Percentiles rank a stretch among this genome's conserved stretches.
phyloP scores from a whole-genome alignment of 768 basidiomycete genomes.

The Auricularia sp. region DNA sequence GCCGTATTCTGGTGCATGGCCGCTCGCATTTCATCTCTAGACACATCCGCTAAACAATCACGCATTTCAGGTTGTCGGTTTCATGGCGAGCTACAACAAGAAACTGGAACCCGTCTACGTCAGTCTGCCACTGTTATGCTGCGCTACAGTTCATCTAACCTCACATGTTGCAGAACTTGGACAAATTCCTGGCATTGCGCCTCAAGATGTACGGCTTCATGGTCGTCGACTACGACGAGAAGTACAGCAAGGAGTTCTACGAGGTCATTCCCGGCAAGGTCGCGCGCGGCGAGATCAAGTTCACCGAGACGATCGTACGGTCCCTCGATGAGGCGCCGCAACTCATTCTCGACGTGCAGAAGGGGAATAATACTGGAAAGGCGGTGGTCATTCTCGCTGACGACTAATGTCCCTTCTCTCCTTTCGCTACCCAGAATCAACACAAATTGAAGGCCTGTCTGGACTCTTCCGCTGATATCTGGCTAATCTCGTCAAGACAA shows the following conservation, averaged over 20 bases:
- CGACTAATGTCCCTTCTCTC: not conserved
- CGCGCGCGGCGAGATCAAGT: slow-evolving; percentile 37
- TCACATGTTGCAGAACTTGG: slow-evolving; percentile 23
- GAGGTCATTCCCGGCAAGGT: slow-evolving; percentile 29
- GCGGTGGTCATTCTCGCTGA: not conserved
- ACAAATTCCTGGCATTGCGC: slow-evolving; percentile 30
- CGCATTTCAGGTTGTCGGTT: not conserved
- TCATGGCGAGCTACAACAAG: slow-evolving; percentile 17
- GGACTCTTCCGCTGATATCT: too few species aligned
- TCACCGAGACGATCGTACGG: slow-evolving; percentile 32
- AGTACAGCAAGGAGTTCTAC: slow-evolving; percentile 34
- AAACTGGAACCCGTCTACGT: slow-evolving; percentile 13
- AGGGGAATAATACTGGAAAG: slow-evolving; percentile 28
- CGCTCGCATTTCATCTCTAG: not conserved
- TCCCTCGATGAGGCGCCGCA: slow-evolving; percentile 34
- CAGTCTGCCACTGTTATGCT: slow-evolving; percentile 7
- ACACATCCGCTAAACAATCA: not conserved
- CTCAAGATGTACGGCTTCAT: slow-evolving; percentile 38
- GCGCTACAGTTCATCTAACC: slow-evolving; percentile 16
- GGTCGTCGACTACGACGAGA: slow-evolving; percentile 22
- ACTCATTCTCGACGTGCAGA: slow-evolving; percentile 26
- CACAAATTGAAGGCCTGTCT: too few species aligned
- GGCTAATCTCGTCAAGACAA: too few species aligned
- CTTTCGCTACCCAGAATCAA: too few species aligned
- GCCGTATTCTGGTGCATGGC: slow-evolving; percentile 34